A percentile compares a stretch with the other conserved stretches of the same genome.
Evolutionary conservation across 345 rosid genomes (phyloP).

Genomic region (Linum usitatissimum): DNA sequence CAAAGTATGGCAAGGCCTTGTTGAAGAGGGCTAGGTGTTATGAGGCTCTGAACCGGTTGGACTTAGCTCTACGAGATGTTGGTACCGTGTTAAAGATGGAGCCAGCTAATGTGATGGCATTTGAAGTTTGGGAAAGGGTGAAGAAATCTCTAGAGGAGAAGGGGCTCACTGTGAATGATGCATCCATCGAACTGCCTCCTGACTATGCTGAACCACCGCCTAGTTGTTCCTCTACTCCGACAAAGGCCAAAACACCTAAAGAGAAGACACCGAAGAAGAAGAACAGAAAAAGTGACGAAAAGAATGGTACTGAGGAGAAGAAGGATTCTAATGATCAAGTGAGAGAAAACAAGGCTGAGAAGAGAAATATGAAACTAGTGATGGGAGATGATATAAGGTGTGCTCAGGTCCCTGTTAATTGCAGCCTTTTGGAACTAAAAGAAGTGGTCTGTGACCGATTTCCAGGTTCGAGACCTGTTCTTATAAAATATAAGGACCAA

Average conservation of each 20-base stretch:
- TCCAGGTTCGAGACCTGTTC: conserved; percentile 53
- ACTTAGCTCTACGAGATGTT: conserved; percentile 69
- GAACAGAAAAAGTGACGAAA: conserved; percentile 9
- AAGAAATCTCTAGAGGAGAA: conserved; percentile 37
- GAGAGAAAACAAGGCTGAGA: conserved; percentile 35
- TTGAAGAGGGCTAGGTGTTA: conserved; percentile 83
- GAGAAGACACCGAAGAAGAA: conserved; percentile 30
- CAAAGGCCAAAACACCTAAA: conserved; percentile 26
- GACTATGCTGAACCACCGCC: conserved; percentile 50
- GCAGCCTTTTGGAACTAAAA: conserved; percentile 59
- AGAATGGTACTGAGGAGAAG: conserved; percentile 25
- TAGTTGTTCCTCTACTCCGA: conserved; percentile 17
- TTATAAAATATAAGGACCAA: conserved; percentile 67
- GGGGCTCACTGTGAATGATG: conserved; percentile 50
- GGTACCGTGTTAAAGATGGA: conserved; percentile 49
- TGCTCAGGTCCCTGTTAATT: conserved; percentile 56
- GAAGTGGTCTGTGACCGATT: conserved; percentile 63
- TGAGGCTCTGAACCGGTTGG: conserved; percentile 73
- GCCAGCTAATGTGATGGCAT: conserved; percentile 62
- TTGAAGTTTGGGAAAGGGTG: conserved; percentile 65
- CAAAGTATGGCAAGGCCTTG: conserved; percentile 59
- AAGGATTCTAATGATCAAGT: conserved; percentile 24
- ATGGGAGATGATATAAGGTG: conserved; percentile 69
- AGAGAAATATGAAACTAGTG: conserved; percentile 58
- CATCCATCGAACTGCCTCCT: conserved; percentile 57